A percentile compares a stretch with the other conserved stretches of the same genome.
phyloP scores from a whole-genome alignment of 306 rosid species.

The Comarum palustre region DNA sequence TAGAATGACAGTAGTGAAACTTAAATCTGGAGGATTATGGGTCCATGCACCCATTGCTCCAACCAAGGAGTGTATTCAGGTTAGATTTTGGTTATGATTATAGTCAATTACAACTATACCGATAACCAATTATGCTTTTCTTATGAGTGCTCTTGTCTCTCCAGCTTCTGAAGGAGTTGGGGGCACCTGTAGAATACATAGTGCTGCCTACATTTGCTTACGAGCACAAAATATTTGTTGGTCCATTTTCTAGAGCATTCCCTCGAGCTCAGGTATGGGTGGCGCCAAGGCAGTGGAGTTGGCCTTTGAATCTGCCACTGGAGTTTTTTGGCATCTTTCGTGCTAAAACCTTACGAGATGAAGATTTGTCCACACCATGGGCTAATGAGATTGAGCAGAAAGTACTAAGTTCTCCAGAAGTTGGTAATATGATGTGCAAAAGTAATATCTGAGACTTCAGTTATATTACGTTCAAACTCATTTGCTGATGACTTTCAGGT shows the following conservation, averaged over 20 bases:
- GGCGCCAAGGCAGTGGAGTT: slow-evolving; percentile 99
- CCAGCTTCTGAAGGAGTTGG: slow-evolving; percentile 84
- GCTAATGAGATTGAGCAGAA: slow-evolving; percentile 80
- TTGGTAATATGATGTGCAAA: slow-evolving; percentile 52
- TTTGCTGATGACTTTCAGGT: slow-evolving; percentile 55
- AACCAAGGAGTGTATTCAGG: slow-evolving; percentile 96
- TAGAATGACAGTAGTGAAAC: slow-evolving; percentile 92
- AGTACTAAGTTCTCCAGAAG: slow-evolving; percentile 94
- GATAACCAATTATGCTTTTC: neutral
- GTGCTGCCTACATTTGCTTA: slow-evolving; percentile 92
- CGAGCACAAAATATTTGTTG: slow-evolving; percentile 91
- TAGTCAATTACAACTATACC: neutral
- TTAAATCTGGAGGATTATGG: slow-evolving; percentile 95
- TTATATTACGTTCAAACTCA: slow-evolving; percentile 13
- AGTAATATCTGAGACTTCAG: neutral
- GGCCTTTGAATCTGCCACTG: slow-evolving; percentile 93
- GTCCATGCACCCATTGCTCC: slow-evolving; percentile 98
- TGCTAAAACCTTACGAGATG: slow-evolving; percentile 65
- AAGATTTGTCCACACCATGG: slow-evolving; percentile 75
- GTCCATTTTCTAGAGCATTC: slow-evolving; percentile 91
- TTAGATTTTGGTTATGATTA: slow-evolving; percentile 31
- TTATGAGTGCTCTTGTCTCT: slow-evolving; percentile 19
- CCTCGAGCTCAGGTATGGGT: slow-evolving; percentile 91
- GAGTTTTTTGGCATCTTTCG: slow-evolving; percentile 86
- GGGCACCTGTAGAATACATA: slow-evolving; percentile 81